Evolutionary conservation across 2,329 filamentous ascomycete species (phyloP).

Genomic region (Ophiostoma piceae): DNA sequence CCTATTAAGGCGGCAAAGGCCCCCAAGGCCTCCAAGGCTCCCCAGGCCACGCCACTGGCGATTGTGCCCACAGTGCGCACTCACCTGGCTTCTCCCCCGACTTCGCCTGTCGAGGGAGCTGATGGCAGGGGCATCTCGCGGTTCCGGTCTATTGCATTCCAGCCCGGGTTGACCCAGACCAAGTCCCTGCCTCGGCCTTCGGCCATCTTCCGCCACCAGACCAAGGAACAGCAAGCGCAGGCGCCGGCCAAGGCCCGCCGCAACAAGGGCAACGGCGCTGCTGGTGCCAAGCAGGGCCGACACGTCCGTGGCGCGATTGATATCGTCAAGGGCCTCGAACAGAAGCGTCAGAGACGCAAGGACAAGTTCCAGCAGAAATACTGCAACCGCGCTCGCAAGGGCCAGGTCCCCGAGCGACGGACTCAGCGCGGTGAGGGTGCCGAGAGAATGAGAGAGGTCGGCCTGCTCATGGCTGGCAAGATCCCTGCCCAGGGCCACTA

Average conservation of each 20-base stretch:
- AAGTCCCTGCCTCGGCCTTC: conserved; percentile 81
- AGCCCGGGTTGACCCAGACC: conserved; percentile 67
- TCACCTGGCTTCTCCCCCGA: conserved; percentile 43
- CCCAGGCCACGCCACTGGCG: conserved; percentile 27
- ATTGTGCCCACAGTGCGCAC: conserved; percentile 16
- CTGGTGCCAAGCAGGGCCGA: conserved; percentile 40
- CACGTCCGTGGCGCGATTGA: conserved; percentile 92
- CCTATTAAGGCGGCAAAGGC: conserved; percentile 31
- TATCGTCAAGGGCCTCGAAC: conserved; percentile 92
- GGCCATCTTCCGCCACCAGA: conserved; percentile 58
- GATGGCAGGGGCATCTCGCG: conserved; percentile 35
- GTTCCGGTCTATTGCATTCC: conserved; percentile 46
- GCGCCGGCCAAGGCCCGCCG: conserved; percentile 32
- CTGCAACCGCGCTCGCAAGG: conserved; percentile 74
- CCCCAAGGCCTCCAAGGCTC: conserved; percentile 21
- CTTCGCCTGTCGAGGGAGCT: conserved; percentile 39
- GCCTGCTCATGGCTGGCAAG: conserved; percentile 81
- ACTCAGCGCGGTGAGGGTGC: conserved; percentile 80
- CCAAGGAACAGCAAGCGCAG: conserved; percentile 35
- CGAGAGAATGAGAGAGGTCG: conserved; percentile 88
- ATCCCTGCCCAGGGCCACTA: conserved; percentile 64
- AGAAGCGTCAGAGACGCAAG: conserved; percentile 85
- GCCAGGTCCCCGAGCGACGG: conserved; percentile 56
- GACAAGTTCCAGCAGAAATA: conserved; percentile 90
- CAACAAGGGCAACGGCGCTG: conserved; percentile 33